phyloP scores from a whole-genome alignment of 345 rosid genomes.

The Excoecaria cochinchinensis region DNA sequence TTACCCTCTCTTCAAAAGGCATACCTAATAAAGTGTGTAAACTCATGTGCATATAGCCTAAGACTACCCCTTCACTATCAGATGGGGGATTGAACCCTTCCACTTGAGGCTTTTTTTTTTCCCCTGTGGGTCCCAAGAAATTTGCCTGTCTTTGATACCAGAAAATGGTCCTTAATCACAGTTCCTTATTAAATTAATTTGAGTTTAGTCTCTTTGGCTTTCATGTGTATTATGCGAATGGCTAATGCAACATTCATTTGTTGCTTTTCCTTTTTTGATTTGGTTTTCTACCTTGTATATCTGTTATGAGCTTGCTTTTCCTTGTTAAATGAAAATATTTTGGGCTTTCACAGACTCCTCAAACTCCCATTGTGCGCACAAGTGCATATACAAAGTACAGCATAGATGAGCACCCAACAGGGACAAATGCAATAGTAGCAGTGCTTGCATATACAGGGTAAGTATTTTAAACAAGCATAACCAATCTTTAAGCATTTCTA shows the following conservation, averaged over 20 bases:
- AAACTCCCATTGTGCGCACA: slow-evolving; percentile 86
- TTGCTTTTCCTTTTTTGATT: not conserved
- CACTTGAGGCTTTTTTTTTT: too few relatives aligned
- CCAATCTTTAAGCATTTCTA: not conserved
- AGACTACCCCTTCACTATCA: too few relatives aligned
- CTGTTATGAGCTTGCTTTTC: slow-evolving; percentile 7
- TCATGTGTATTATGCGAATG: not conserved
- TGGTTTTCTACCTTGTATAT: not conserved
- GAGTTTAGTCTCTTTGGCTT: not conserved
- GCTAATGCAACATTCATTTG: not conserved
- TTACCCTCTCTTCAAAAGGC: too few relatives aligned
- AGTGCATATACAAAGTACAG: slow-evolving; percentile 64
- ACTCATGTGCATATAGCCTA: too few relatives aligned
- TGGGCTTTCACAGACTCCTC: slow-evolving; percentile 83
- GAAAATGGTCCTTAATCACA: too few relatives aligned
- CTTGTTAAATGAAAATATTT: slow-evolving; percentile 10
- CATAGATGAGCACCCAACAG: slow-evolving; percentile 82
- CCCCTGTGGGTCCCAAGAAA: too few relatives aligned
- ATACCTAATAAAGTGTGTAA: too few relatives aligned
- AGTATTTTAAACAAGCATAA: slow-evolving; percentile 14
- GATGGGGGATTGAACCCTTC: too few relatives aligned
- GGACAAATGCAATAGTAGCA: slow-evolving; percentile 98
- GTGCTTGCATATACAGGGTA: slow-evolving; percentile 97
- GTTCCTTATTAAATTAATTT: not conserved
- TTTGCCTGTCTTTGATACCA: too few relatives aligned